Evolutionary conservation across 345 rosid species (phyloP), one percentile per base, ranked within the genome.

Genomic region (Arabis alpina): DNA sequence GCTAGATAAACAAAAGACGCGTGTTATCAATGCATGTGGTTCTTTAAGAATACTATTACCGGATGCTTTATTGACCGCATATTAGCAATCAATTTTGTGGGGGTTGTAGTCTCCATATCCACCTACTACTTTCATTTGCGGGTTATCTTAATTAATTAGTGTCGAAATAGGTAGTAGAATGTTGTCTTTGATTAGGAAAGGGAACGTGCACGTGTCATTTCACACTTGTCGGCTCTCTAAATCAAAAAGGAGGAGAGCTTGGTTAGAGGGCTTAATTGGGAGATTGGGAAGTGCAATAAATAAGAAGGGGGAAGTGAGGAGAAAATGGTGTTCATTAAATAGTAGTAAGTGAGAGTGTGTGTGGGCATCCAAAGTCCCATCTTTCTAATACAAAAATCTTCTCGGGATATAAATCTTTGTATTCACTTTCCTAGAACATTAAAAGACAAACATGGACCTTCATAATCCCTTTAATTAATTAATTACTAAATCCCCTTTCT

Each of bases 391-490:
- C 36, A 36, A 68, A 32, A 32, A 8, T 30, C 32, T 45, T 39
- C 34, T 67, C 24, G 43, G 32, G 62, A 67, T 67, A 68, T 44
- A 36, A 36, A 55, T 8, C 40, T 10, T 40, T 19, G 14, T 42
- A 24, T 36, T 19, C 76, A 72, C 14, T 61, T 47, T 72, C 70
- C 64, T 72, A 73, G 44, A 63, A 55, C 64, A 72, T 64, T 72
- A 45, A 54, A 72, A 63, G 70, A 42, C 45, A 57, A 65, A 50
- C 11, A 73, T 73, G 66, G 77, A 66, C 60, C 66, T 13, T 50
- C 19, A 15, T 50, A 51, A 47, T 55, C 16, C 15, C 48, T 32
- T 40, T 41, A 41, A 58, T 23, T 32, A 70, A 49, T 41, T 34
- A 34, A 34, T 5, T 2, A n/a, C n/a, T n/a, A 34, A 6, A 65